Conservation (phyloP, 257 asterid species). For the Catharanthus roseus region DNA sequence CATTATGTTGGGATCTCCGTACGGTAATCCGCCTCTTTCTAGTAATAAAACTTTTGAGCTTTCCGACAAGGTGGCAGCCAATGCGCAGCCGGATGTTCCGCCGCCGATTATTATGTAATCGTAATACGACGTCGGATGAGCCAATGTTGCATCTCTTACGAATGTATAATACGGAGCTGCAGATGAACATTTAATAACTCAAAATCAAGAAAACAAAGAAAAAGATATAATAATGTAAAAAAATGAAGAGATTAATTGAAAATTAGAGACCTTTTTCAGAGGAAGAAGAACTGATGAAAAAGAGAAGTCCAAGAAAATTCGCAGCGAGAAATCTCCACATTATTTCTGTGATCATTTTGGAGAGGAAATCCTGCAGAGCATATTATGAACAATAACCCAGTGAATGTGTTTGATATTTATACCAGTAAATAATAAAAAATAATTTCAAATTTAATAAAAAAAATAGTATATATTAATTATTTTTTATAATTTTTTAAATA, state of each 20-base stretch:
- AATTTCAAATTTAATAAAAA: no score
- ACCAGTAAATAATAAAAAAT: no score
- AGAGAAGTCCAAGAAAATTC: slow-evolving; percentile 19
- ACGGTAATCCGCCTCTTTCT: slow-evolving; percentile 80
- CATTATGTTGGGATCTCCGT: slow-evolving; percentile 50
- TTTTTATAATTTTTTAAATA: no score
- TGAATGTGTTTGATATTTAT: no score
- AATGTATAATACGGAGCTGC: slow-evolving; percentile 61
- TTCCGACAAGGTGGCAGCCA: slow-evolving; percentile 72
- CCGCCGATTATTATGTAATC: slow-evolving; percentile 81
- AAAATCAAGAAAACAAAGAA: neutral
- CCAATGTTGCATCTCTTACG: slow-evolving; percentile 52
- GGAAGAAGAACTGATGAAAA: slow-evolving; percentile 29
- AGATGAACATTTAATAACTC: neutral
- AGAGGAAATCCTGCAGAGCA: no score
- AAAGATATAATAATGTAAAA: no score
- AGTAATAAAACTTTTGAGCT: slow-evolving; percentile 50
- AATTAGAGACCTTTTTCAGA: slow-evolving; percentile 45
- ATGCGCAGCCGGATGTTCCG: slow-evolving; percentile 76
- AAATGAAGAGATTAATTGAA: neutral
- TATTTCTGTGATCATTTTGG: slow-evolving; percentile 4
- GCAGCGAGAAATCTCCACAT: slow-evolving; percentile 12
- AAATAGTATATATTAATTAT: no score
- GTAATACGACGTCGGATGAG: slow-evolving; percentile 35
- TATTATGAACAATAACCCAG: no score